A percentile compares a stretch with the other conserved stretches of the same genome.
Conservation (phyloP, 2,329 filamentous ascomycete species). For the Cordyceps fumosorosea region DNA sequence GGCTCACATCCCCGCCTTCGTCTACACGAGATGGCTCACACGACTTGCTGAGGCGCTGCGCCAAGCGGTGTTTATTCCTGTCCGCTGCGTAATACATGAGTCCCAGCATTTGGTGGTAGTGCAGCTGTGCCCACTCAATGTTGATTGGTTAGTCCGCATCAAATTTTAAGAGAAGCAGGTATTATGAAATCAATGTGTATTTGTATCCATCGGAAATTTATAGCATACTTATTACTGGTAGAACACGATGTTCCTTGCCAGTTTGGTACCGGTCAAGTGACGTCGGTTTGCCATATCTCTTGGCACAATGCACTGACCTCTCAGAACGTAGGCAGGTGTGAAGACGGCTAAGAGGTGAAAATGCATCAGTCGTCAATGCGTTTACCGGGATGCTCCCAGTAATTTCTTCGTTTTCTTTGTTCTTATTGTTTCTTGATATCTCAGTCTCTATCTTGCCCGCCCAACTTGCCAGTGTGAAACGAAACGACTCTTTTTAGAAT, state of each 20-base stretch:
- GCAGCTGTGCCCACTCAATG: no score
- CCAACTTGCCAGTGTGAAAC: constrained; percentile 6
- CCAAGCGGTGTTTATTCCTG: no score
- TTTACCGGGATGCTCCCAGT: constrained; percentile 10
- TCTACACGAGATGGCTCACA: no score
- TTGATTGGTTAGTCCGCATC: no score
- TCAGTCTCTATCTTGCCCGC: constrained; percentile 6
- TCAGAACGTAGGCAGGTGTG: not conserved
- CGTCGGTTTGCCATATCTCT: not conserved
- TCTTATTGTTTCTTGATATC: constrained; percentile 1
- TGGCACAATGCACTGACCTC: not conserved
- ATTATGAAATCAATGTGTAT: no score
- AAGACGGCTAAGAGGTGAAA: not conserved
- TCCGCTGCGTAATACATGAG: no score
- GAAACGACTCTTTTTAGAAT: constrained; percentile 10
- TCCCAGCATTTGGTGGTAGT: no score
- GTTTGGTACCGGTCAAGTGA: not conserved
- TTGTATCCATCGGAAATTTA: no score
- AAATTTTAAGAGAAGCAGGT: no score
- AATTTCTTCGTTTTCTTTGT: constrained; percentile 2
- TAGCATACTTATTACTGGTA: no score
- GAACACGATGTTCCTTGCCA: no score
- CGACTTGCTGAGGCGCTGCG: no score
- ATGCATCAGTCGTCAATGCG: not conserved
- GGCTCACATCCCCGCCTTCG: not conserved